Evolutionary conservation across 768 basidiomycete species (phyloP).

Genomic region (Coprinopsis sp.): DNA sequence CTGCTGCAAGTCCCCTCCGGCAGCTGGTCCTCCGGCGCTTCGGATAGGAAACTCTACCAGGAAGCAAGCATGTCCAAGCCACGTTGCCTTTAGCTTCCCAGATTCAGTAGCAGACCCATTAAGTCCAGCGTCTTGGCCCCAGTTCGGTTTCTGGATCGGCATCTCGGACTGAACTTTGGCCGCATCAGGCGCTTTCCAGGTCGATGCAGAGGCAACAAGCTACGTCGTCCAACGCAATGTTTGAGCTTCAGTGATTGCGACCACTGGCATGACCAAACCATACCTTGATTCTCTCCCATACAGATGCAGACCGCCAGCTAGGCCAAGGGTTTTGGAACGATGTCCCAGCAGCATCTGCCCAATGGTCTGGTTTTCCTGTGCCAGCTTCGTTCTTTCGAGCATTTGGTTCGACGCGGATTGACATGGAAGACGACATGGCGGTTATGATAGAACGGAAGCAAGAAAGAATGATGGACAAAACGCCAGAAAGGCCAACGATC

Average conservation of each 20-base stretch:
- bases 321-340: conserved; percentile 27
- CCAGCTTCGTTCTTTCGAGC: too few species aligned
- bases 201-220: background rate
- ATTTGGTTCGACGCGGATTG: too few species aligned
- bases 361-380: conserved; percentile 22
- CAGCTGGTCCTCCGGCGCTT: background rate
- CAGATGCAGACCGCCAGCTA: conserved; percentile 20
- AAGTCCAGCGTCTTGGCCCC: conserved; percentile 29
- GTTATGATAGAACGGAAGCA: too few species aligned
- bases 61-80: conserved; percentile 55
- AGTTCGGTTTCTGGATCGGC: conserved; percentile 33
- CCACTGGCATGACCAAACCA: too few species aligned
- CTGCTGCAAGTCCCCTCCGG: background rate
- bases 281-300: conserved; percentile 15
- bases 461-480: too few species aligned
- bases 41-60: conserved; percentile 44
- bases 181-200: background rate
- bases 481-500: too few species aligned
- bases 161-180: conserved; percentile 15
- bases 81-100: conserved; percentile 44
- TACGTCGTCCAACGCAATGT: background rate
- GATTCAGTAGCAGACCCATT: conserved; percentile 16
- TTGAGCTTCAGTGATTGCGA: background rate
- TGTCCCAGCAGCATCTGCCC: conserved; percentile 18
- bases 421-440: too few species aligned